Conservation (phyloP, 306 rosid genomes). For the Betula pendula region DNA sequence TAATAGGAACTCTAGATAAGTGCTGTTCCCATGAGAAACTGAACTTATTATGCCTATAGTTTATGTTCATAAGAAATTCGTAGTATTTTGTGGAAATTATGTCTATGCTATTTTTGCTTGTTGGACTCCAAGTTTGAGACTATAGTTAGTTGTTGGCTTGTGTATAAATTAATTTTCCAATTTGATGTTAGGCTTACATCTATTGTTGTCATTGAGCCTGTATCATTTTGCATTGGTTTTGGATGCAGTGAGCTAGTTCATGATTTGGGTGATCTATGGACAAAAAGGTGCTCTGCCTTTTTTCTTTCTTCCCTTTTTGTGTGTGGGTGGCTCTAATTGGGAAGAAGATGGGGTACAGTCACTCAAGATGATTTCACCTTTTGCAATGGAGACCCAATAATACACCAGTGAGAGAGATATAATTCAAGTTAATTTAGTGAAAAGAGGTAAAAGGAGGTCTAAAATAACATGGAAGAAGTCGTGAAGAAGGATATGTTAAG, state of each 20-base stretch:
- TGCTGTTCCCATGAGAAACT: not conserved
- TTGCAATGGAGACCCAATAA: not conserved
- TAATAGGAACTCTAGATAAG: not conserved
- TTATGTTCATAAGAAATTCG: too few species aligned
- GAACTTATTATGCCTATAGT: not conserved
- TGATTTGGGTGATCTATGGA: not conserved
- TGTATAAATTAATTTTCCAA: not conserved
- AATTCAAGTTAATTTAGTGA: too few species aligned
- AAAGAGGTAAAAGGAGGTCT: too few species aligned
- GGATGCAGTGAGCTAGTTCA: not conserved
- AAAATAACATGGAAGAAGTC: not conserved
- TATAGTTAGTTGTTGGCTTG: not conserved
- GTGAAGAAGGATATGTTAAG: not conserved
- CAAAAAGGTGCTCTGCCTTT: not conserved
- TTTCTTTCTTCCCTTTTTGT: not conserved
- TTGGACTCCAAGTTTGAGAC: not conserved
- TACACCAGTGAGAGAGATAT: too few species aligned
- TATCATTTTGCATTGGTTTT: not conserved
- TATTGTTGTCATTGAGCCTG: not conserved
- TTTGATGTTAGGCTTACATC: not conserved
- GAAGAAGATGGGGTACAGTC: not conserved
- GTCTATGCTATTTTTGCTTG: not conserved
- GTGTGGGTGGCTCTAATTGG: not conserved
- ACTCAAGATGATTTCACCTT: not conserved
- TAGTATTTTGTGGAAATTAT: not conserved